Conservation (phyloP, 139 green algal species). For the Micractinium conductrix region DNA sequence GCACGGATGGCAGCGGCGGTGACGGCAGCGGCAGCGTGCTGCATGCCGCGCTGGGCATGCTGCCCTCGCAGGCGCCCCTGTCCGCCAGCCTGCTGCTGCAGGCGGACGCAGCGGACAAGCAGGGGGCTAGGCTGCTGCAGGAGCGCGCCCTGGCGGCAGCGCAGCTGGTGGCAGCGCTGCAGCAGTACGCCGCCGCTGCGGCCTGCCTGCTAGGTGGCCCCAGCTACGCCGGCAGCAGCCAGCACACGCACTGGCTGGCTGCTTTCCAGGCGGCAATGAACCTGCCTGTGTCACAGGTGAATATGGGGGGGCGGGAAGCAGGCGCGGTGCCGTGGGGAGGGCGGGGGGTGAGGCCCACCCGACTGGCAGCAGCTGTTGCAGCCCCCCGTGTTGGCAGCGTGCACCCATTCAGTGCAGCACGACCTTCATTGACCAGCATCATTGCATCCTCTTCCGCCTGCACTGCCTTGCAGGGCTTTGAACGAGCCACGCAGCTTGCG, state of each 20-base stretch:
- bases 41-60: constrained; percentile 13
- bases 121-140: constrained; percentile 33
- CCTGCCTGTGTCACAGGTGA: constrained; percentile 32
- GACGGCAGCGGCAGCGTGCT: constrained; percentile 12
- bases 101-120: background rate
- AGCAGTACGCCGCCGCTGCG: constrained; percentile 44
- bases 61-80: constrained; percentile 13
- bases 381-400: no score
- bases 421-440: no score
- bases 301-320: background rate
- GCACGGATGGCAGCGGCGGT: background rate
- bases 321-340: background rate
- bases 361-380: no score
- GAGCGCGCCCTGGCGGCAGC: constrained; percentile 17
- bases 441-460: background rate
- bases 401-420: no score
- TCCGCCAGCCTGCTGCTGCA: constrained; percentile 31
- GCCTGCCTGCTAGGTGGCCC: constrained; percentile 23
- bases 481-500: constrained; percentile 27
- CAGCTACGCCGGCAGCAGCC: constrained; percentile 31
- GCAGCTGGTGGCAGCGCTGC: constrained; percentile 22
- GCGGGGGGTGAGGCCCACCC: no score
- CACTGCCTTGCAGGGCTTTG: constrained; percentile 29
- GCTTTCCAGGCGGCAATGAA: constrained; percentile 36
- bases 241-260: constrained; percentile 38